Percentiles rank a stretch among this genome's conserved stretches.
These are phyloP conservation scores for Oryza brachyantha DNA, from an alignment of 176 grass and related monocot species.

Conservation along the genomic window DNA sequence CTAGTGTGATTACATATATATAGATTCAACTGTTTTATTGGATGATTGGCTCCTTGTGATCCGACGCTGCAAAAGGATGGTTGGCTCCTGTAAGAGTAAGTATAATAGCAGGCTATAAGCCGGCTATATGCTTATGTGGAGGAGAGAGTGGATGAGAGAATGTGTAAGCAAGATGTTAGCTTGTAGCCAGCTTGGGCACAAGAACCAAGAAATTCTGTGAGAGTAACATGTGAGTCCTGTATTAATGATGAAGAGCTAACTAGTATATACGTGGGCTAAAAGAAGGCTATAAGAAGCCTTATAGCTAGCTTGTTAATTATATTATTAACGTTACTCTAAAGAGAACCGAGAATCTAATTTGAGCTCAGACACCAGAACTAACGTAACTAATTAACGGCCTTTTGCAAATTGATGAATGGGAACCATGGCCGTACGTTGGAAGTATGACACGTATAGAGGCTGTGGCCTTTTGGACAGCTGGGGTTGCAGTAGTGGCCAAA, in stretches of 20 bases:
- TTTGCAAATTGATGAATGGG: background rate
- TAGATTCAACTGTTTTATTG: background rate
- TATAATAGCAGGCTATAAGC: no score
- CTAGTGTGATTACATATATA: background rate
- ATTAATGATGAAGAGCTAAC: no score
- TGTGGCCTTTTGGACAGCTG: slow-evolving; percentile 14
- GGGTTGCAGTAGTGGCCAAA: background rate
- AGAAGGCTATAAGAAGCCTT: no score
- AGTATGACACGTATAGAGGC: slow-evolving; percentile 17
- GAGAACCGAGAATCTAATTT: slow-evolving; percentile 12
- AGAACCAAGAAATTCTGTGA: no score
- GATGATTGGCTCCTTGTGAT: background rate
- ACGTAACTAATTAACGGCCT: slow-evolving; percentile 24
- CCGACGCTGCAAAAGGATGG: background rate
- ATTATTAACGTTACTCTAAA: no score
- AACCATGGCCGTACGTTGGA: background rate
- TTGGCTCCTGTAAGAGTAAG: slow-evolving; percentile 1
- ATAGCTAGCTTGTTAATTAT: no score
- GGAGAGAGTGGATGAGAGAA: no score
- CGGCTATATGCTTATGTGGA: no score
- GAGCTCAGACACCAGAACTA: slow-evolving; percentile 12
- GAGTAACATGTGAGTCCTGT: no score
- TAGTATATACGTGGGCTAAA: no score
- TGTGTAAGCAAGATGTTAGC: no score
- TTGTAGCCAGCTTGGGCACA: no score